Base-by-base conservation (phyloP, 139 green algal species). In the Gonium pectorale region DNA sequence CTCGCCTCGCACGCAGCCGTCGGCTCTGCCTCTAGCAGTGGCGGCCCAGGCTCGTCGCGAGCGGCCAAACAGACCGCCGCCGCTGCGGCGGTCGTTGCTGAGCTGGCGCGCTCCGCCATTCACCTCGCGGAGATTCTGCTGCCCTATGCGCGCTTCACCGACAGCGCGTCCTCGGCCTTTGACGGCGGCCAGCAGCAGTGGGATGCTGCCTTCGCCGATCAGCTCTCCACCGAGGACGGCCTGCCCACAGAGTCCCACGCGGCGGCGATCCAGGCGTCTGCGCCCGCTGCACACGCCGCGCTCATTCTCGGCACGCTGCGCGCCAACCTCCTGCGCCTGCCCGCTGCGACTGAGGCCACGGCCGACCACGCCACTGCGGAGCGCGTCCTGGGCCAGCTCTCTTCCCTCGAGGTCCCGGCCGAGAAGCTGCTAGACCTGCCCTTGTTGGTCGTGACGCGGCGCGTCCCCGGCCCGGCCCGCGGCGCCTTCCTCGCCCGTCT, bases 1-100 rank as follows among this genome's bases (percentile, higher is more conserved):
- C 81, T 93, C 29, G 85, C 56, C 70, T 41, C 43, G 60, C 70
- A 41, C 51, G 38, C 49, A 41, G 72, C 82, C 43, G 60, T 49
- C 27, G 26, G 59, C 7, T 7, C 75, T 31, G 59, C 59, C 27
- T 21, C 7, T 40, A 62, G 24, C 37, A 62, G 22, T 5, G 21
- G 38, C 19, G 67, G 37, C 0, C 9, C n/a, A n/a, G n/a, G n/a
- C n/a, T n/a, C n/a, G n/a, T n/a, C n/a, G n/a, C n/a, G n/a, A n/a
- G n/a, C n/a, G n/a, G n/a, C n/a, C n/a, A n/a, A n/a, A n/a, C n/a
- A n/a, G n/a, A n/a, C n/a, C n/a, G n/a, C n/a, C n/a, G n/a, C n/a
- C n/a, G n/a, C n/a, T n/a, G n/a, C n/a, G n/a, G n/a, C n/a, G n/a
- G n/a, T n/a, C n/a, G n/a, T n/a, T n/a, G n/a, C 38, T 0, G 5